phyloP scores from a whole-genome alignment of 2,329 filamentous ascomycete species.

The Acarospora socialis region DNA sequence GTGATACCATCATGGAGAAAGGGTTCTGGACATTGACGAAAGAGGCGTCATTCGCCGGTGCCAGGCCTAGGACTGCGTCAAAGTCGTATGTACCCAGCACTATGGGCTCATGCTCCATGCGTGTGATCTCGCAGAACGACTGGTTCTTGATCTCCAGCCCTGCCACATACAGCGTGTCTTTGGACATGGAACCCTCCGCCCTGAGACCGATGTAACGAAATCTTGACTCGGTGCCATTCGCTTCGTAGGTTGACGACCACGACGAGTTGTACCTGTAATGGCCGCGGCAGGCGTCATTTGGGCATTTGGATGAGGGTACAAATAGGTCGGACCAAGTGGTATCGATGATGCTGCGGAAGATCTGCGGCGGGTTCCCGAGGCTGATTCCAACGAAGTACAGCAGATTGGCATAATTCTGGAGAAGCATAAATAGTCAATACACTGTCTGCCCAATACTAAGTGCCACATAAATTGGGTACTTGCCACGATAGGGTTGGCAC shows the following conservation, averaged over 20 bases:
- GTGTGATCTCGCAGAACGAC: conserved; percentile 1
- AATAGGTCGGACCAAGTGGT: conserved; percentile 13
- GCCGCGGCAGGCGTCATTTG: conserved; percentile 1
- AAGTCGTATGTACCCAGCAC: background rate
- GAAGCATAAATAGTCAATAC: no score
- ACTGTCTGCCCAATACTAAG: no score
- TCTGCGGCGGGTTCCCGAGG: conserved; percentile 12
- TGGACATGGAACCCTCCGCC: background rate
- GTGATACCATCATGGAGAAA: background rate
- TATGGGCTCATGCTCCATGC: background rate
- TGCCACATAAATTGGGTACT: no score
- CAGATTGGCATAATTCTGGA: no score
- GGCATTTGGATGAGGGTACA: conserved; percentile 6
- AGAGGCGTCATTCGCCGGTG: background rate
- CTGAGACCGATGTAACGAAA: background rate
- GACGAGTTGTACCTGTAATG: conserved; percentile 6
- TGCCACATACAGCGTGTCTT: conserved; percentile 2
- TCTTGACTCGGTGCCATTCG: background rate
- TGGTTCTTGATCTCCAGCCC: background rate
- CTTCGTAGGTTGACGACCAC: background rate
- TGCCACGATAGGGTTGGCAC: no score
- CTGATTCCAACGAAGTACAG: conserved; percentile 11
- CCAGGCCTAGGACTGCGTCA: conserved; percentile 2
- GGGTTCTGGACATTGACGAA: conserved; percentile 1
- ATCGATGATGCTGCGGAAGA: conserved; percentile 11